Evolutionary conservation across 1,284 basidiomycete species (phyloP).

Genomic region (Tilletia caries): DNA sequence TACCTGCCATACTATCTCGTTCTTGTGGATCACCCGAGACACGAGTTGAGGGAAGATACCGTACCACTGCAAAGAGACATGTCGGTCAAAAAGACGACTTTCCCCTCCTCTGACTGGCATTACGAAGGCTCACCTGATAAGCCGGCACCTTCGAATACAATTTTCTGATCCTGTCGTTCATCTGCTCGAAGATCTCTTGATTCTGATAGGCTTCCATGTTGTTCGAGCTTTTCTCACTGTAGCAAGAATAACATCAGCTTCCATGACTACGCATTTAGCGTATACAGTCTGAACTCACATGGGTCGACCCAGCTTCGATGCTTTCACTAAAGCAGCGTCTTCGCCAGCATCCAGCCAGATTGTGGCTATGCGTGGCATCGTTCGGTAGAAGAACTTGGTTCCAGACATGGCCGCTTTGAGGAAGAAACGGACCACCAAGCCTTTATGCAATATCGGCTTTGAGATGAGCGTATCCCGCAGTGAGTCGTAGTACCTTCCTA

Average conservation of each 20-base stretch:
- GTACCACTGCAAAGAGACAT: constrained; percentile 64
- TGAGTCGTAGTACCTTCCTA: constrained; percentile 39
- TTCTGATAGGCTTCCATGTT: constrained; percentile 25
- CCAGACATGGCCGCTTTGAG: constrained; percentile 73
- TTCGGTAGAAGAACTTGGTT: constrained; percentile 95
- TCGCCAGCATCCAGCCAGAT: constrained; percentile 95
- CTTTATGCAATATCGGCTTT: constrained; percentile 36
- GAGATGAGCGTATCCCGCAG: constrained; percentile 57
- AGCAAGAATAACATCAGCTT: background rate
- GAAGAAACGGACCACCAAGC: constrained; percentile 68
- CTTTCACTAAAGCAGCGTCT: constrained; percentile 46
- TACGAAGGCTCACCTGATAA: constrained; percentile 1
- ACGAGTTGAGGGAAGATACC: constrained; percentile 96
- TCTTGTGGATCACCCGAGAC: constrained; percentile 81
- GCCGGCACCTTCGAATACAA: constrained; percentile 68
- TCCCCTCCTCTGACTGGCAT: background rate
- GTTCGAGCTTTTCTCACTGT: constrained; percentile 18
- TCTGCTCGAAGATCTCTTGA: constrained; percentile 32
- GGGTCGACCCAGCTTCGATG: constrained; percentile 10
- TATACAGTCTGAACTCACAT: background rate
- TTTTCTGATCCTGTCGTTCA: constrained; percentile 60
- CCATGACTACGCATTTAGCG: too few relatives aligned
- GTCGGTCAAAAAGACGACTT: background rate
- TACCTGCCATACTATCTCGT: constrained; percentile 66
- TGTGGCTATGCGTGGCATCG: constrained; percentile 86